phyloP scores from a whole-genome alignment of 2,329 filamentous ascomycete species.

The Ophiostoma tasmaniense region DNA sequence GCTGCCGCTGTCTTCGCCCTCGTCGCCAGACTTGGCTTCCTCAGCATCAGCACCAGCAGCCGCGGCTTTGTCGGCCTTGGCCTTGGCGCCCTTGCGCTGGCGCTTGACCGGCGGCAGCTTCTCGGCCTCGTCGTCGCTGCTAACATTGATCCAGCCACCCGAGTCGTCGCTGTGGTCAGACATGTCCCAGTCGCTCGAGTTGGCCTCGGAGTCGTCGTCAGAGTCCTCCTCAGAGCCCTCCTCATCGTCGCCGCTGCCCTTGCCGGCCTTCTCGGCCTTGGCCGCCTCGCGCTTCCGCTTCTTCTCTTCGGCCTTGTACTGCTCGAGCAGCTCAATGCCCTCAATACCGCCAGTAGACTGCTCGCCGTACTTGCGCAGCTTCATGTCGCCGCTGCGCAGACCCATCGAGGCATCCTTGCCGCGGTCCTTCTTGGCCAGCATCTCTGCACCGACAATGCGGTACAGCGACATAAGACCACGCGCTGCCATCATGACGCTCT shows the following conservation, averaged over 20 bases:
- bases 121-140: constrained; percentile 68
- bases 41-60: not conserved
- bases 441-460: constrained; percentile 79
- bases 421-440: constrained; percentile 81
- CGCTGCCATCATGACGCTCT: constrained; percentile 97
- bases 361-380: constrained; percentile 74
- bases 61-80: not conserved
- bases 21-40: constrained; percentile 19
- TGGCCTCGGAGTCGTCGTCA: constrained; percentile 46
- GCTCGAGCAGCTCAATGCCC: constrained; percentile 80
- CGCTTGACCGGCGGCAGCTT: constrained; percentile 62
- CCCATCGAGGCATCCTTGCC: constrained; percentile 86
- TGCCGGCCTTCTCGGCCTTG: constrained; percentile 53
- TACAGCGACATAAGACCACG: constrained; percentile 86
- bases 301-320: constrained; percentile 88
- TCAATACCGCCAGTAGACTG: constrained; percentile 75
- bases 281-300: constrained; percentile 52
- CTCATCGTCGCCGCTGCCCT: constrained; percentile 50
- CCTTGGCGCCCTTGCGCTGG: constrained; percentile 30
- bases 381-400: constrained; percentile 62
- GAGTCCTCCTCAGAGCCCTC: constrained; percentile 52
- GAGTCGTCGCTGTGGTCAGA: constrained; percentile 59
- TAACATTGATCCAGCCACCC: constrained; percentile 89
- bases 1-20: not conserved
- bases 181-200: constrained; percentile 53